phyloP scores from a whole-genome alignment of 2,329 filamentous ascomycete species.

The Phoma herbarum region DNA sequence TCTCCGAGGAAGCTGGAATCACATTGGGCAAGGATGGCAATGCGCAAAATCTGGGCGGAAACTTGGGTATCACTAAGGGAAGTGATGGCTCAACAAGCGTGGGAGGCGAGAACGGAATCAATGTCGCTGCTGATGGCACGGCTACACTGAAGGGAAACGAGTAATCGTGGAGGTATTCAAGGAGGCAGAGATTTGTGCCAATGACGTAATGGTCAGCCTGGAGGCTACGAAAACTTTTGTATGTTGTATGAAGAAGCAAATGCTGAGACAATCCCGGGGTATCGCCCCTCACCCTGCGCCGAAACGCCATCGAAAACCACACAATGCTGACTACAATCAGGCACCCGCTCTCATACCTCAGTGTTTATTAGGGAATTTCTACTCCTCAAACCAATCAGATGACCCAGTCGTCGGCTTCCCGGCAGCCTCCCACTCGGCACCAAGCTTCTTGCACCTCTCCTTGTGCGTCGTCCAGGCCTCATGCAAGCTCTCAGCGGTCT shows the following conservation, averaged over 20 bases:
- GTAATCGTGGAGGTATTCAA: neutral
- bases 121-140: conserved; percentile 38
- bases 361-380: too few relatives aligned
- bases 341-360: neutral
- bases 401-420: neutral
- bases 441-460: conserved; percentile 4
- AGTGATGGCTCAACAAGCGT: conserved; percentile 44
- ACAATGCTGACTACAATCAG: neutral
- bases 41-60: conserved; percentile 43
- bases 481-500: neutral
- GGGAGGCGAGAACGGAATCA: conserved; percentile 44
- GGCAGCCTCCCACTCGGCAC: conserved; percentile 6
- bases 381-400: conserved; percentile 1
- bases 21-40: conserved; percentile 35
- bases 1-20: conserved; percentile 42
- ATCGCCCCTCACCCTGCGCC: neutral
- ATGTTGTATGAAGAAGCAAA: accelerated
- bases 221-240: neutral
- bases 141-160: conserved; percentile 29
- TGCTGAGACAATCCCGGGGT: neutral
- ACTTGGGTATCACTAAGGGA: conserved; percentile 46
- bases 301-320: neutral
- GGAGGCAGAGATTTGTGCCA: neutral
- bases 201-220: neutral
- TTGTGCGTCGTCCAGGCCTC: conserved; percentile 2